Conservation (phyloP, 805 yeast genomes). For the Citeromyces matritensis region DNA sequence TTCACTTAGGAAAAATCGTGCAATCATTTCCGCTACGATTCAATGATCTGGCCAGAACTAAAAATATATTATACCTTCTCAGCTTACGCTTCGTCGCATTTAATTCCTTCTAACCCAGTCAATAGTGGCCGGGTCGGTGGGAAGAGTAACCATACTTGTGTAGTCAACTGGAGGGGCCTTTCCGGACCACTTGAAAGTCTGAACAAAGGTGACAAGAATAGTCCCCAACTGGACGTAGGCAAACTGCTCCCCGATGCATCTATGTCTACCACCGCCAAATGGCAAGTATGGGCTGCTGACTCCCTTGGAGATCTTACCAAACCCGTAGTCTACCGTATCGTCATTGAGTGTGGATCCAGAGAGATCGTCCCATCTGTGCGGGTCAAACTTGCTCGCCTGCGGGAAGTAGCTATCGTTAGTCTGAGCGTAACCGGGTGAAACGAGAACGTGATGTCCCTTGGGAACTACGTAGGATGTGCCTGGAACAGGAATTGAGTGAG, state of each 20-base stretch:
- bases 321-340: constrained; percentile 79
- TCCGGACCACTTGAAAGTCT: constrained; percentile 66
- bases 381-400: constrained; percentile 54
- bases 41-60: no score
- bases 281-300: constrained; percentile 93
- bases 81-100: no score
- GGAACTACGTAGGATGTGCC: constrained; percentile 73
- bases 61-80: no score
- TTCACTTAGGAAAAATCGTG: no score
- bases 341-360: constrained; percentile 11
- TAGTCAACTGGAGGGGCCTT: constrained; percentile 59
- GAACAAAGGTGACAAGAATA: constrained; percentile 58
- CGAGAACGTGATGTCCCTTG: constrained; percentile 76
- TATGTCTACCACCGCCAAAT: constrained; percentile 98
- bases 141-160: constrained; percentile 88
- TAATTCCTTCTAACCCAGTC: constrained; percentile 51
- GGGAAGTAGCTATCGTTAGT: constrained; percentile 70
- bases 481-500: constrained; percentile 65
- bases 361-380: constrained; percentile 68
- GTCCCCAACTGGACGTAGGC: constrained; percentile 90
- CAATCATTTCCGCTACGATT: no score
- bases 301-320: constrained; percentile 92
- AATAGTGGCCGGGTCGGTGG: constrained; percentile 60
- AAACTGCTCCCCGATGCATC: constrained; percentile 98
- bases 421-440: constrained; percentile 87